Base-by-base conservation (phyloP, 768 basidiomycete species). In the Fomitopsis serialis region DNA sequence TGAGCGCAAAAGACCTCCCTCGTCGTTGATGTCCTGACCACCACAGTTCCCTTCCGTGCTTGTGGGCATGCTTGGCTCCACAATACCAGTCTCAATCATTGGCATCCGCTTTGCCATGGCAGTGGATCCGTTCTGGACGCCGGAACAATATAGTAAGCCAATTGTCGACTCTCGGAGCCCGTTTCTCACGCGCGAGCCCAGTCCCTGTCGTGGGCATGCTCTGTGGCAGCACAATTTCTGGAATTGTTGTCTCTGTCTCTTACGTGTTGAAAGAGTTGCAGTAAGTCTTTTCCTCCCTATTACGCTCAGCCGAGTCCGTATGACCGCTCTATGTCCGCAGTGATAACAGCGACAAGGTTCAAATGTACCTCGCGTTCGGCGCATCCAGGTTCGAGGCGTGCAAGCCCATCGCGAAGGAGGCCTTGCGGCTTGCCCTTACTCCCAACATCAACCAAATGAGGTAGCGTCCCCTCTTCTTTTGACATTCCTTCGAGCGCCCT, bases 371-470 rank as follows among this genome's bases (percentile, higher is more conserved):
- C 23, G 86, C 92, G 0, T 90, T 92, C 55, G 92, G 92, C 1
- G 93, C 91, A 0, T 83, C 87, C 0, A 75, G 92, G 15, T 79
- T 85, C 57, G 92, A 93, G 65, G 93, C 92, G 0, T 92, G 87
- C 63, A 77, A 79, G 54, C 91, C 92, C 0, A 78, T 95, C 43
- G 87, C 82, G 0, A 77, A 79, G 1, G 87, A 92, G 48, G 90
- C 88, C 0, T 77, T 95, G n/a, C 79, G 83, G 45, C 72, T 92
- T 23, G 85, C 92, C 0, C 72, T 95, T 4, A 82, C 87, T 5
- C 93, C 89, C 0, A 85, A 82, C 5, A 83, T 95, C 61, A 95
- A 88, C 61, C 84, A 83, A 69, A 91, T 96, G 89, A 90, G 88
- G 86, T 82, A 36, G 37, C 4, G 37, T 47, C 47, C n/a, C 23